A percentile compares a stretch with the other conserved stretches of the same genome.
phyloP scores from a whole-genome alignment of 495 filamentous ascomycete genomes.

The Neurospora terricola region DNA sequence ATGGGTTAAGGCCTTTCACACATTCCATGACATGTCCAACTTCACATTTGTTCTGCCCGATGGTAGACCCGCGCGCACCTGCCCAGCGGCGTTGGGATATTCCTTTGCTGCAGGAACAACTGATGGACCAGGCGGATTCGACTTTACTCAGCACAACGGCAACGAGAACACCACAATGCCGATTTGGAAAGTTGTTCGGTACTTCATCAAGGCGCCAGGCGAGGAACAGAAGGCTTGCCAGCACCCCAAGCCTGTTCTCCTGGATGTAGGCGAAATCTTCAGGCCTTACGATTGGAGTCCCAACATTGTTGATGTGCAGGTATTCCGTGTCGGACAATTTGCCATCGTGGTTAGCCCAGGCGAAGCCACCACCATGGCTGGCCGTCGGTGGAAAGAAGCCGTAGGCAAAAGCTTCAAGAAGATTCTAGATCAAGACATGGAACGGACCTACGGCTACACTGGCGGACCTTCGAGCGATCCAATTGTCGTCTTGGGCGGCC shows the following conservation, averaged over 20 bases:
- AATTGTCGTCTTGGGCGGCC: constrained; percentile 80
- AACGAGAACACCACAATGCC: constrained; percentile 68
- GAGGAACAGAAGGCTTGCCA: constrained; percentile 71
- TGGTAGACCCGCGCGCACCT: constrained; percentile 61
- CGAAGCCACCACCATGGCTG: constrained; percentile 93
- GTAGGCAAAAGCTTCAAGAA: constrained; percentile 29
- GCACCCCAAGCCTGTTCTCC: constrained; percentile 71
- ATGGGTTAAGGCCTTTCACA: constrained; percentile 62
- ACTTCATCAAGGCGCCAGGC: constrained; percentile 60
- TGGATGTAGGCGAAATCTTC: constrained; percentile 77
- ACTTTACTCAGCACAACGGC: constrained; percentile 83
- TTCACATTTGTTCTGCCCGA: constrained; percentile 69
- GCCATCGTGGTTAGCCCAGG: constrained; percentile 81
- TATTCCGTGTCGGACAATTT: constrained; percentile 79
- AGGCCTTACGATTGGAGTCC: constrained; percentile 83
- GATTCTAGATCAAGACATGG: neutral
- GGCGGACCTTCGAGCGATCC: constrained; percentile 25
- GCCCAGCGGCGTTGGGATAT: constrained; percentile 86
- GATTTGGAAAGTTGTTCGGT: constrained; percentile 69
- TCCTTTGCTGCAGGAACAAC: constrained; percentile 93
- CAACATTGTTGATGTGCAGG: constrained; percentile 88
- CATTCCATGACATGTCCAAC: constrained; percentile 63
- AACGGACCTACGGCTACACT: neutral
- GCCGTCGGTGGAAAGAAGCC: constrained; percentile 82
- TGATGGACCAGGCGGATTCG: constrained; percentile 86